Evolutionary conservation across 2,329 filamentous ascomycete species (phyloP), one percentile per base, ranked within the genome.

Genomic region (Myriosclerotinia curreyana): DNA sequence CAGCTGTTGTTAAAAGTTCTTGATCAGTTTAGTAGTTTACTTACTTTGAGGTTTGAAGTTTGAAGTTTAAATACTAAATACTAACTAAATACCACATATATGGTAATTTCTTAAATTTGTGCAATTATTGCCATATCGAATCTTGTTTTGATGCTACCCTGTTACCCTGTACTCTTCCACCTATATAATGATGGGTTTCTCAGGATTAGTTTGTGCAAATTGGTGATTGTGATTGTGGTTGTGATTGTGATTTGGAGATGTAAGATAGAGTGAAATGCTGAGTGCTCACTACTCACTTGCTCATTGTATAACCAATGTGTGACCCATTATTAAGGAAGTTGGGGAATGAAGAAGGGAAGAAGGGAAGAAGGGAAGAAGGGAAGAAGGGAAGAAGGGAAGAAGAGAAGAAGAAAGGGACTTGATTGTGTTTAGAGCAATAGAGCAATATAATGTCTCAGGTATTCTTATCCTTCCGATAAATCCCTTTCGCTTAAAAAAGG

Each of bases 231-330:
- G 28, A 31, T 31, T 31, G 22, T 38, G 38, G 6, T 31, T 31
- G 28, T 31, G 28, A 31, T 31, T 31, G 28, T 31, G 28, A 55
- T 55, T 55, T 40, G 38, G n/a, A 55, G 9, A 55, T 55, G 38
- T 46, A 51, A 60, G 58, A 60, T 60, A 50, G 58, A 60, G 58
- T 60, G n/a, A n/a, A n/a, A n/a, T n/a, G n/a, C n/a, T n/a, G n/a
- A n/a, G n/a, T n/a, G n/a, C n/a, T n/a, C n/a, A n/a, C n/a, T n/a
- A n/a, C n/a, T n/a, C n/a, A n/a, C n/a, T n/a, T n/a, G 58, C 58
- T 56, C 54, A 22, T 36, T 17, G 54, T 56, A n/a, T 28, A 15
- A 31, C 38, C 17, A 17, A 20, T 3, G 15, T 31, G 38, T 17
- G 34, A 46, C 22, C 50, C 25, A 46, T 22, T 11, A n/a, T 44